Conservation (phyloP, 2,329 filamentous ascomycete genomes). For the Tothia fuscella region DNA sequence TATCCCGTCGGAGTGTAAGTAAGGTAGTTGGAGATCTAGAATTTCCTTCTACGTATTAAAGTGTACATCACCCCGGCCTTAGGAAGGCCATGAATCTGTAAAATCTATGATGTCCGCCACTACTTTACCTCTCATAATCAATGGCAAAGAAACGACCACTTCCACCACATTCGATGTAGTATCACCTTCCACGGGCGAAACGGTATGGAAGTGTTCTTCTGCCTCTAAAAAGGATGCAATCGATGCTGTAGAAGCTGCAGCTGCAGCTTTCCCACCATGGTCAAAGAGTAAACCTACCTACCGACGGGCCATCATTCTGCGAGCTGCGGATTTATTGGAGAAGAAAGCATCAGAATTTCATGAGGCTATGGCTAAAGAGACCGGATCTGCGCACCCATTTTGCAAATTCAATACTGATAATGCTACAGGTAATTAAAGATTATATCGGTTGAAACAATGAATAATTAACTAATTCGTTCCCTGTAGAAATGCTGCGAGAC, state of each 20-base stretch:
- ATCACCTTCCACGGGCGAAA: conserved; percentile 42
- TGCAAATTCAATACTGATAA: conserved; percentile 27
- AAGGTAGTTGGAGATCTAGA: too few relatives aligned
- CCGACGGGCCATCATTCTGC: conserved; percentile 59
- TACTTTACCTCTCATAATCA: conserved; percentile 36
- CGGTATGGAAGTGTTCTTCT: conserved; percentile 43
- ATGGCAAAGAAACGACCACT: conserved; percentile 36
- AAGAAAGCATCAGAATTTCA: conserved; percentile 47
- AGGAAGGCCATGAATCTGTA: too few relatives aligned
- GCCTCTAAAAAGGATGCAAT: conserved; percentile 44
- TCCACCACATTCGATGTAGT: conserved; percentile 42
- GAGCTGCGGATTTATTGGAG: conserved; percentile 53
- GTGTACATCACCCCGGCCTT: too few relatives aligned
- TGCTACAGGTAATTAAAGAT: too few relatives aligned
- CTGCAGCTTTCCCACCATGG: conserved; percentile 61
- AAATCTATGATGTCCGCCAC: conserved; percentile 3
- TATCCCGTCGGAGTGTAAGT: too few relatives aligned
- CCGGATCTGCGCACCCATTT: conserved; percentile 34
- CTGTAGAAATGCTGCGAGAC: conserved; percentile 37
- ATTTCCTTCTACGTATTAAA: too few relatives aligned
- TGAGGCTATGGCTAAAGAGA: conserved; percentile 48
- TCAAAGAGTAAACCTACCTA: conserved; percentile 45
- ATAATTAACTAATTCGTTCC: too few relatives aligned
- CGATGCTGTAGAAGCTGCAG: conserved; percentile 47
- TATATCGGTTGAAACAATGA: too few relatives aligned